Evolutionary conservation across 78 protist species (phyloP), one percentile per base, ranked within the genome.

Genomic region (Speleostelium caveatum): DNA sequence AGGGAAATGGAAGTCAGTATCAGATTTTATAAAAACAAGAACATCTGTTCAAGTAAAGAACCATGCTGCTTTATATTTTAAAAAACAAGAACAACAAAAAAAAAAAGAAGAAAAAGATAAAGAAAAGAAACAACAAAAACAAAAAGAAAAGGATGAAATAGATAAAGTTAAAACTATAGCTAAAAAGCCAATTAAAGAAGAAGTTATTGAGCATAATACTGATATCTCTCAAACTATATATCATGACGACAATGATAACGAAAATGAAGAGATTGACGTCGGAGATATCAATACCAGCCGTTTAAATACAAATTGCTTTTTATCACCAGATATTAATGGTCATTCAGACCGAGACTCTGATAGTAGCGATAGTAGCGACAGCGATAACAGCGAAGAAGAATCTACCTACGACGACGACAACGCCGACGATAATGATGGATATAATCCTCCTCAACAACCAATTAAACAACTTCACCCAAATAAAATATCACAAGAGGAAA

Each of bases 401-500:
- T n/a, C n/a, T n/a, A n/a, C n/a, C n/a, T n/a, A n/a, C n/a, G n/a
- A n/a, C n/a, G n/a, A n/a, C n/a, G n/a, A n/a, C n/a, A 58, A 7
- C 16, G 17, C 7, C 16, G 17, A 58, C 26, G 26, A 22, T 58
- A 22, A 58, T 58, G 33, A 58, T 58, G 63, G 16, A 19, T n/a
- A 6, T 19, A 4, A 5, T n/a, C 33, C 63, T 19, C 7, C 16
- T 19, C 33, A 4, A 58, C 26, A 2, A n/a, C 32, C 24, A 49
- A 62, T 36, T 7, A 69, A 38, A 73, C 22, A 24, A 19, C 2
- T 53, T 24, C 22, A 73, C 21, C 22, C 24, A 51, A n/a, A 74
- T 75, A 41, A 68, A n/a, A 77, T 75, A 39, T 39, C 33, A 5
- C 35, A 68, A 35, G 86, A 75, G 12, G 94, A 87, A 51, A 77